These are phyloP conservation scores for Lactifluus pinguis DNA, from an alignment of 768 basidiomycete genomes.

Conservation along the genomic window DNA sequence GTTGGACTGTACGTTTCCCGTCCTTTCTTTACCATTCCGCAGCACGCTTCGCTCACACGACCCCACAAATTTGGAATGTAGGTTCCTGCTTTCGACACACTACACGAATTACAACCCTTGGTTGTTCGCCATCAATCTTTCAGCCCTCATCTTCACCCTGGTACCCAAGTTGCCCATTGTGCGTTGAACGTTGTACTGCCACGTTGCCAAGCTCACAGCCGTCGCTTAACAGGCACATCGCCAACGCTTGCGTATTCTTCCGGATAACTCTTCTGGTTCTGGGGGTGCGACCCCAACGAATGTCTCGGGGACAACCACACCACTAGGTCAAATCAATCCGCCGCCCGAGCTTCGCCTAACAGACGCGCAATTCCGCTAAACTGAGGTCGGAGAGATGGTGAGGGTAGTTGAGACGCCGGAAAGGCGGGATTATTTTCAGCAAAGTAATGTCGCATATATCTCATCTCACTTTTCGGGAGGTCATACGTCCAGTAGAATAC, in stretches of 20 bases:
- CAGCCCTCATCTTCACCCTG: constrained; percentile 70
- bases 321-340: constrained; percentile 20
- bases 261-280: constrained; percentile 59
- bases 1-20: constrained; percentile 64
- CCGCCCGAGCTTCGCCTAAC: constrained; percentile 32
- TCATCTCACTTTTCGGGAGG: too few relatives aligned
- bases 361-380: constrained; percentile 30
- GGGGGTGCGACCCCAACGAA: constrained; percentile 60
- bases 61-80: constrained; percentile 25
- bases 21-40: background rate
- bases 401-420: too few relatives aligned
- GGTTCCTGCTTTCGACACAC: constrained; percentile 95
- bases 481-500: too few relatives aligned
- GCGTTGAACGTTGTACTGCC: constrained; percentile 20
- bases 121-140: constrained; percentile 84
- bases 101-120: constrained; percentile 96
- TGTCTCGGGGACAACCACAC: constrained; percentile 40
- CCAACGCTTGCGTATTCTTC: constrained; percentile 71
- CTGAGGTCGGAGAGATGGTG: too few relatives aligned
- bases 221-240: constrained; percentile 55
- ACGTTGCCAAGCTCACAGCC: background rate
- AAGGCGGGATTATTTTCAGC: too few relatives aligned
- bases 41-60: constrained; percentile 7
- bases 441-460: too few relatives aligned
- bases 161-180: constrained; percentile 96